Base-by-base conservation (phyloP, 2,329 filamentous ascomycete genomes). In the Scedosporium apiospermum region DNA sequence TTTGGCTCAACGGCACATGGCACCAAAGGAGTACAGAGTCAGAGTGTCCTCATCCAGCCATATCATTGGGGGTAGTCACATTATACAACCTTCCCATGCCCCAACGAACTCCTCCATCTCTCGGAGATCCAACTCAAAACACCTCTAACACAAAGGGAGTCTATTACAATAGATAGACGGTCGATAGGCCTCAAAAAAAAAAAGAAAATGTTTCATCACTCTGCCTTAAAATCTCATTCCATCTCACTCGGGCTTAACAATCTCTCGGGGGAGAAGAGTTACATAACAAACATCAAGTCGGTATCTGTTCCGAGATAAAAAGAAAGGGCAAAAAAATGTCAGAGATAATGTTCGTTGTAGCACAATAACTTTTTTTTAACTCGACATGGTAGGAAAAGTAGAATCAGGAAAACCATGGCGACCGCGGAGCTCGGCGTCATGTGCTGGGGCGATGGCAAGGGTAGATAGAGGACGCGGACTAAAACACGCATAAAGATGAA, bases 221-320 rank as follows among this genome's bases (percentile, higher is more conserved):
- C n/a, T 34, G 14, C 34, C 16, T 14, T 51, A 5, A n/a, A 57
- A n/a, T 61, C 59, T 42, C 57, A 41, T 34, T 12, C 26, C 42
- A 57, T 62, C 18, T 10, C 21, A 12, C 44, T 53, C 30, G 30
- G 30, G 30, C 30, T 34, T 34, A 9, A 34, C 2, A 34, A 34
- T 57, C 16, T 21, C 21, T 53, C 12, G 5, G 1, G 49, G n/a
- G 10, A 26, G n/a, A 9, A 12, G 49, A 26, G n/a, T 53, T 53
- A 53, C 49, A 53, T 53, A 53, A 53, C 49, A 53, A 53, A 60
- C 55, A 34, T 53, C 16, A 44, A 58, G 62, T 58, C 49, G 49
- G 53, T n/a, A 27, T 10, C 46, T 53, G 49, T 53, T 21, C 26
- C 10, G 10, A 12, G 10, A 12, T 16, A 41, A 16, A 6, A 58